A percentile compares a stretch with the other conserved stretches of the same genome.
Conservation (phyloP, 2,329 filamentous ascomycete species). For the Zalaria obscura region DNA sequence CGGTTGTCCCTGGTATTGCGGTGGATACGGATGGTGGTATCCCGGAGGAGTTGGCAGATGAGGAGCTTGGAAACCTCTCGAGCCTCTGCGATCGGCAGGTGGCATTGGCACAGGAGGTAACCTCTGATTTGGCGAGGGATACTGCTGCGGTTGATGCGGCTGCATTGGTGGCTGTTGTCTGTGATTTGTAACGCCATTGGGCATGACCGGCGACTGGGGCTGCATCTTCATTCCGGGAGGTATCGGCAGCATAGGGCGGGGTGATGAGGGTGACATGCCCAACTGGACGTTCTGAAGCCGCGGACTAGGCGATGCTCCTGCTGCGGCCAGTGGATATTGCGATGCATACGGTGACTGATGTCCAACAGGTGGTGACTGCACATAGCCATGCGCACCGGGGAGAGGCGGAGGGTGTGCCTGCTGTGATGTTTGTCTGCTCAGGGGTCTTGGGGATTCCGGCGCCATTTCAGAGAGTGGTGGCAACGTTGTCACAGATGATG, state of each 20-base stretch:
- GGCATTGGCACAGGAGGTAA: conserved; percentile 9
- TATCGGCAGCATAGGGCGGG: conserved; percentile 21
- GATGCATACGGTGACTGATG: conserved; percentile 24
- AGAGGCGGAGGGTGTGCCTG: conserved; percentile 11
- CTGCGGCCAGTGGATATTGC: conserved; percentile 12
- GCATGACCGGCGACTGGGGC: conserved; percentile 10
- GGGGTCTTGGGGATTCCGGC: conserved; percentile 17
- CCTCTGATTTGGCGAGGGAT: conserved; percentile 15
- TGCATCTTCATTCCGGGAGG: conserved; percentile 20
- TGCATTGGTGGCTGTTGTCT: conserved; percentile 17
- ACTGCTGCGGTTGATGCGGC: conserved; percentile 15
- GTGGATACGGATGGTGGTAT: conserved; percentile 17
- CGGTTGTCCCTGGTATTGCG: conserved; percentile 10
- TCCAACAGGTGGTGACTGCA: conserved; percentile 16
- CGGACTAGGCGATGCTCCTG: conserved; percentile 12
- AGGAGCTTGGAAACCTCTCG: conserved; percentile 8
- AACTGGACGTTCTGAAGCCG: conserved; percentile 17
- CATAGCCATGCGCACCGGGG: conserved; percentile 15
- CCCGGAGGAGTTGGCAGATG: conserved; percentile 16
- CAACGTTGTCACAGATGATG: conserved; percentile 15
- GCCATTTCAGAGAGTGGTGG: conserved; percentile 21
- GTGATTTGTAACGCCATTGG: conserved; percentile 8
- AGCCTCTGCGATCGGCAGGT: conserved; percentile 3
- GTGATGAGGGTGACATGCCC: conserved; percentile 18
- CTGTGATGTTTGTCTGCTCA: conserved; percentile 10